Base-by-base conservation (phyloP, 768 basidiomycete species). In the Tricholoma furcatifolium region DNA sequence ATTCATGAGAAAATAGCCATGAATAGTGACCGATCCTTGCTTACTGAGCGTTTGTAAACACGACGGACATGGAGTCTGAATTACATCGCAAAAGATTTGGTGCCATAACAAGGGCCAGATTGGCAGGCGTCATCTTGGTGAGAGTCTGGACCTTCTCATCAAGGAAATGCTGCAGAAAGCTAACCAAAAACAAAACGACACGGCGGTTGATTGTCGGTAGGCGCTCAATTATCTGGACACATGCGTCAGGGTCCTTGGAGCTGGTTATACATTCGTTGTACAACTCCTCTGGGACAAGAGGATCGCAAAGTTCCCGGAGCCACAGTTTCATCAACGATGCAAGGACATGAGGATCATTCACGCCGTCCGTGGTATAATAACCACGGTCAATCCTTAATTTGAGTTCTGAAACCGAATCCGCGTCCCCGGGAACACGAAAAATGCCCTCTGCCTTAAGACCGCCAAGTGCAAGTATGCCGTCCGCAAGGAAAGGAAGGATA, bases 311-410 rank as follows among this genome's bases (percentile, higher is more conserved):
- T 66, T 98, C 95, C 41, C 95, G 82, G 17, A 97, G 75, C 93
- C 93, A 98, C 6, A 95, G 78, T 71, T 98, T 97, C 70, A 96
- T 79, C 36, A 96, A 75, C 2, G 92, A 93, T 7, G 93, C 91
- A 2, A 91, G 84, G 43, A 95, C 87, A 61, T 94, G 87, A 0
- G 94, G 91, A 64, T 97, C 94, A 56, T 93, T 90, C 40, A 96
- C 84, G 31, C 87, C 86, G 56, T 95, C 91, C 55, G 94, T 76
- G 38, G 87, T 93, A 70, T 96, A 95, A 61, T 93, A 89, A 2
- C 93, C 94, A 59, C 86, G 81, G 66, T 96, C 93, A 51, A 98
- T 93, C 51, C 92, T 85, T 30, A 92, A 78, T 67, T 92, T 94
- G 60, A 98, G 78, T 46, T 91, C 88, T 1, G 91, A 88, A 39